A percentile compares a stretch with the other conserved stretches of the same genome.
Evolutionary conservation across 306 rosid species (phyloP).

Genomic region (Dalbergia cultrata): DNA sequence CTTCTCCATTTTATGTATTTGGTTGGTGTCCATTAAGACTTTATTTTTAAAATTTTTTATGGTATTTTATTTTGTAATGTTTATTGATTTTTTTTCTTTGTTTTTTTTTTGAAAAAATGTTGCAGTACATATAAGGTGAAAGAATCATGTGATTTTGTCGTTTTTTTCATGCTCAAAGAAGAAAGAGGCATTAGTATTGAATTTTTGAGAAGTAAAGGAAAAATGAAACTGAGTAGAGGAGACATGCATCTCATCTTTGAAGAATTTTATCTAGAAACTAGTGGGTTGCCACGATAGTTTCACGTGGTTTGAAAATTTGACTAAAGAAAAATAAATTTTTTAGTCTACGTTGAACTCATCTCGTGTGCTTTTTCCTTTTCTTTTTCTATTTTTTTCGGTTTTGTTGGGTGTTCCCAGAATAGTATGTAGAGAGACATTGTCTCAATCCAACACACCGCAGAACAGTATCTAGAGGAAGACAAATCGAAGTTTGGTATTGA

Average conservation of each 20-base stretch:
- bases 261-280: background rate
- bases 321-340: conserved; percentile 18
- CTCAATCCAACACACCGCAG: background rate
- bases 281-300: background rate
- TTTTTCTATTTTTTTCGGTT: background rate
- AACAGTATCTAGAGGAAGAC: conserved; percentile 32
- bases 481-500: conserved; percentile 46
- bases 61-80: background rate
- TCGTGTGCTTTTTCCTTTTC: background rate
- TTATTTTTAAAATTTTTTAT: background rate
- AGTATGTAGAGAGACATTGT: background rate
- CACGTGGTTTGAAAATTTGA: conserved; percentile 53
- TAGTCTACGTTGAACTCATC: background rate
- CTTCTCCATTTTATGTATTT: background rate
- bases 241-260: background rate
- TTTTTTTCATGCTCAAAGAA: background rate
- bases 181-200: background rate
- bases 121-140: no score
- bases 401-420: background rate
- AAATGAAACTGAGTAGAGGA: background rate
- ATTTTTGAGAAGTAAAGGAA: background rate
- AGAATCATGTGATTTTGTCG: background rate
- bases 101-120: background rate
- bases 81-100: background rate
- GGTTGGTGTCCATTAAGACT: background rate